Evolutionary conservation across 164 flowering plant genomes (phyloP), one percentile per base, ranked within the genome.

Genomic region (Aristolochia fimbriata): DNA sequence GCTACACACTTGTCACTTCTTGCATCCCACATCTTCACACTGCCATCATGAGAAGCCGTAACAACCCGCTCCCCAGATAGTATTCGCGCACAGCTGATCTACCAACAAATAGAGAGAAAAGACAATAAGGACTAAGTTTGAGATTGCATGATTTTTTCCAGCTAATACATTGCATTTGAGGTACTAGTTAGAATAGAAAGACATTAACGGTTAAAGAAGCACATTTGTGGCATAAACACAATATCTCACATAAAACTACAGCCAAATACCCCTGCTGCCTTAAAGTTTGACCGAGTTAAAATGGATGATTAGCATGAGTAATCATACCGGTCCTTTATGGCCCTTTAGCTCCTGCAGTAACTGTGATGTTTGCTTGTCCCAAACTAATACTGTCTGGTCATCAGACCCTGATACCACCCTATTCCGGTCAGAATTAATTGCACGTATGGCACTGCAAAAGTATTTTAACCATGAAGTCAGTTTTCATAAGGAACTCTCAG

Each of bases 11-110:
- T 82, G 73, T 88, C 96, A 41, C 93, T 91, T 73, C 99, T 78
- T 52, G 87, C 97, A 81, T 94, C 99, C 99, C 99, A 94, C 99
- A 94, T 94, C 76, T 91, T 94, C 57, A 91, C 84, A 65, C 85
- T 82, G 60, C 99, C 99, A 80, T 94, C 99, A 81, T 94, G 96
- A 15, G 93, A 80, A 60, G 99, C 87, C 20, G 96, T 83, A 60
- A 94, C 96, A 67, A 94, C 97, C 60, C 97, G 89, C 66, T 91
- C 97, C 46, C 99, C 99, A 11, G 99, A 87, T 30, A 94, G 71
- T 93, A 88, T 94, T 60, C 87, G 77, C 49, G 85, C 96, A 77
- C 78, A 77, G 70, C 91, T 83, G 62, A 94, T 91, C 95, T 88
- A 37, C 66, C 30, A 22, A 52, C 30, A 4, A 11, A 17, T 23